These are phyloP conservation scores for Phytopythium cucurbitacearum DNA, from an alignment of 352 stramenopile species.

Conservation along the genomic window DNA sequence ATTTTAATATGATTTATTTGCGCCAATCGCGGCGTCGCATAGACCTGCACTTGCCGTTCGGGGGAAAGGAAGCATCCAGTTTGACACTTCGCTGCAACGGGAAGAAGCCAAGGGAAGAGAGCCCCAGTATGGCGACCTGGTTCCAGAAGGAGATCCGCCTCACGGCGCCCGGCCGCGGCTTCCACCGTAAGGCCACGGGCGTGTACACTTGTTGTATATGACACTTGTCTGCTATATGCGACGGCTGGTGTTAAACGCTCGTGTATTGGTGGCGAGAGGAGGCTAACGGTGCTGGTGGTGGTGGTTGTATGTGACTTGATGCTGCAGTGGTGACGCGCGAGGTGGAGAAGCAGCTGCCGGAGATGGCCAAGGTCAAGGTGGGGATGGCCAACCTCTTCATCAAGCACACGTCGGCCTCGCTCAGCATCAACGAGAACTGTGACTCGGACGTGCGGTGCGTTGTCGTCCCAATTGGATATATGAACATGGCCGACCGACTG, in stretches of 20 bases:
- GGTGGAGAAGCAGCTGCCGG: constrained; percentile 80
- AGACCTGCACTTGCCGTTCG: too few relatives aligned
- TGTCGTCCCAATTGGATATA: neutral
- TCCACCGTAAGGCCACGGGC: constrained; percentile 55
- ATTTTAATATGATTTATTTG: neutral
- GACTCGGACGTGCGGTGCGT: constrained; percentile 90
- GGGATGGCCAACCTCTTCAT: constrained; percentile 95
- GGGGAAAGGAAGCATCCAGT: too few relatives aligned
- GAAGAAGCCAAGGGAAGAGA: neutral
- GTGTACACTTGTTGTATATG: neutral
- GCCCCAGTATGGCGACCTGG: constrained; percentile 49
- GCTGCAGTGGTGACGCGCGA: constrained; percentile 73
- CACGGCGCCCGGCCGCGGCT: constrained; percentile 70
- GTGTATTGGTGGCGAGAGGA: too few relatives aligned
- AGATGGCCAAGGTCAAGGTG: constrained; percentile 84
- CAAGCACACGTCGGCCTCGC: constrained; percentile 94
- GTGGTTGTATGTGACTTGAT: too few relatives aligned
- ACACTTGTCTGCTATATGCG: constrained; percentile 1
- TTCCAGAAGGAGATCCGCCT: constrained; percentile 87
- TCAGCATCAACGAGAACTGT: constrained; percentile 96
- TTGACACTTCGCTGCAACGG: too few relatives aligned
- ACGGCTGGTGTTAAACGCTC: neutral
- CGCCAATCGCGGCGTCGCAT: neutral
- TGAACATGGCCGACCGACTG: neutral
- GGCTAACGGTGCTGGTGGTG: neutral